Evolutionary conservation across 176 grass and related monocot genomes (phyloP), one percentile per base, ranked within the genome.

Genomic region (Stipa capillata): DNA sequence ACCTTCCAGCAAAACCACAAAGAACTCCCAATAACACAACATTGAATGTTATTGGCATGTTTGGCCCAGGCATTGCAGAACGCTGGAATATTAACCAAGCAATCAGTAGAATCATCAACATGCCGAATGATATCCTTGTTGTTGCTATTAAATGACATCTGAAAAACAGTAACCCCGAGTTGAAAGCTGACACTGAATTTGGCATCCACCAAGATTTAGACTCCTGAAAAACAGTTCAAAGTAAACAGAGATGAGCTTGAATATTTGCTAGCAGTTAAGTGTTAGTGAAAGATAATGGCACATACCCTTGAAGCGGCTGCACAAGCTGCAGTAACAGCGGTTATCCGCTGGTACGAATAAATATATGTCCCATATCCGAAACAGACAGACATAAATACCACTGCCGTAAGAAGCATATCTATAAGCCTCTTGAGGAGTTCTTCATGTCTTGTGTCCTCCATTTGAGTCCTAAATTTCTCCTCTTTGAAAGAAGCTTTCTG

Each of bases 41-140:
- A 37, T 94, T 98, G 78, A 94, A 98, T 21, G 92, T 95, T 80
- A 95, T 69, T 41, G 96, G 92, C 96, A 98, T 98, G 48, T 65
- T 87, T 32, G 87, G 36, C 71, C 92, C 90, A 5, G 85, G 79
- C 42, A 79, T 61, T 71, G 77, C 66, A 28, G 92, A 89, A 25
- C 90, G 82, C 61, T 93, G 87, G 57, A 91, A 81, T 82, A 91
- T 85, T 67, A 95, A 83, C 72, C 84, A 99, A 55, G 83, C 51
- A 5, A 99, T 90, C 21, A 73, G 69, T 17, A 86, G 16, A 74
- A 95, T 85, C 88, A 95, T 93, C 50, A 98, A 70, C 77, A 99
- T 23, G 20, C 87, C 88, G 7, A 94, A 94, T 2, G 74, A 79
- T 53, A 98, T 69, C 37, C 91, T 85, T 68, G 77, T 80, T 50